Evolutionary conservation across 1,284 basidiomycete species (phyloP).

Genomic region (Microstroma glucosiphilum): DNA sequence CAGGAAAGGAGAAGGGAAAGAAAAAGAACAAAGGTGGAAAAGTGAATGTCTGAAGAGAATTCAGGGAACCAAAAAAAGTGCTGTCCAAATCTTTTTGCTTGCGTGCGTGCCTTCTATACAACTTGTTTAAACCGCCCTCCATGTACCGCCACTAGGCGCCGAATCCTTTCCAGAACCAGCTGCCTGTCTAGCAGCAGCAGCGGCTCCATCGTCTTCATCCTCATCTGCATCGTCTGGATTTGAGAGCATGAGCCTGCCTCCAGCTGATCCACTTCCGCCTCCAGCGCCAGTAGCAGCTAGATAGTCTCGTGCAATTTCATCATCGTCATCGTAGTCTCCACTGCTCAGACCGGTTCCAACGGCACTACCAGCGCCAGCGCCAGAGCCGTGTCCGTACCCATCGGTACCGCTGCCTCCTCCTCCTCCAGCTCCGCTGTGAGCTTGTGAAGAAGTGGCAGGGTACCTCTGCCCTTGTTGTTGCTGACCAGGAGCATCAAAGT

Average conservation of each 20-base stretch:
- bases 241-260: slow-evolving; percentile 1
- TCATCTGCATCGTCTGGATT: slow-evolving; percentile 7
- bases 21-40: background rate
- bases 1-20: background rate
- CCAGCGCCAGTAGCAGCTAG: slow-evolving; percentile 1
- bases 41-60: background rate
- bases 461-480: background rate
- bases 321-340: slow-evolving; percentile 5
- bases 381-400: background rate
- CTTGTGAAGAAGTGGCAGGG: background rate
- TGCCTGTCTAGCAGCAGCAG: background rate
- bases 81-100: too few relatives aligned
- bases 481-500: background rate
- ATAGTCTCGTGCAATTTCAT: background rate
- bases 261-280: background rate
- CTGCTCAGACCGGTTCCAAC: background rate
- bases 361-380: background rate
- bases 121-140: background rate
- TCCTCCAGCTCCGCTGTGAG: background rate
- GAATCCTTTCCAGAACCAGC: background rate
- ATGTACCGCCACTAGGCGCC: slow-evolving; percentile 3
- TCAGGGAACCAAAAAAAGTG: background rate
- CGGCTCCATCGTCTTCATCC: background rate
- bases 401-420: background rate
- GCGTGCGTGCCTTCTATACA: too few relatives aligned